These are phyloP conservation scores for Sphagnum tenellum DNA, from an alignment of 225 moss, liverwort and hornwort genomes.

Conservation along the genomic window DNA sequence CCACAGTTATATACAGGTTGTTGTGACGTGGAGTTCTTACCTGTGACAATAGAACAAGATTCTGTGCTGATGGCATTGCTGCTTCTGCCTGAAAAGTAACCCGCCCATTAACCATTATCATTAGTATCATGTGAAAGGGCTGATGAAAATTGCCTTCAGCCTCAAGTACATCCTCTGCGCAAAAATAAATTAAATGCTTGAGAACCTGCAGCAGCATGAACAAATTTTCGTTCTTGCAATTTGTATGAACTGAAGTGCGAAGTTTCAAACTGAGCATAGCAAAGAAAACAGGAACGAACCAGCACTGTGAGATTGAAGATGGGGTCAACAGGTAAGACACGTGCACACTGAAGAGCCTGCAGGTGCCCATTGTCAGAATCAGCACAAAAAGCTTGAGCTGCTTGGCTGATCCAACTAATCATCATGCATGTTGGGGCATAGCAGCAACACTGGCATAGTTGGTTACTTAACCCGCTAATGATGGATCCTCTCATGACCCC, in stretches of 20 bases:
- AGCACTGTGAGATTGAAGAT: slow-evolving; percentile 58
- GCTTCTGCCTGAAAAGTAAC: slow-evolving; percentile 45
- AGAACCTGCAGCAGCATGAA: too few species aligned
- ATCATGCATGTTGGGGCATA: too few species aligned
- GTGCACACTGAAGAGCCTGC: slow-evolving; percentile 50
- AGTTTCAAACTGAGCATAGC: background rate
- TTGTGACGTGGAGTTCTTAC: slow-evolving; percentile 9
- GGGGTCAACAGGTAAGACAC: slow-evolving; percentile 63
- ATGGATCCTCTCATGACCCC: too few species aligned
- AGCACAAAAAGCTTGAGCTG: background rate
- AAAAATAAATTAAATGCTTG: too few species aligned
- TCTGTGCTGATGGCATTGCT: slow-evolving; percentile 91
- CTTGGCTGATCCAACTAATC: too few species aligned
- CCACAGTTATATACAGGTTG: too few species aligned
- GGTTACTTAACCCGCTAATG: too few species aligned
- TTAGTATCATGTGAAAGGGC: background rate
- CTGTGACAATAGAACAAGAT: slow-evolving; percentile 83
- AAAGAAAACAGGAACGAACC: slow-evolving; percentile 16
- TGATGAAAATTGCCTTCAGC: too few species aligned
- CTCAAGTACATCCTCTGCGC: too few species aligned
- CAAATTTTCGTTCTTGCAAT: too few species aligned
- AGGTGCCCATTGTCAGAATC: background rate
- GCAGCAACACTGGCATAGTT: too few species aligned
- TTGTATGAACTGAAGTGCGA: background rate
- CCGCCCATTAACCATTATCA: slow-evolving; percentile 4